Evolutionary conservation across 2,329 filamentous ascomycete genomes (phyloP), one percentile per base, ranked within the genome.

Genomic region (Cytospora leucostoma): DNA sequence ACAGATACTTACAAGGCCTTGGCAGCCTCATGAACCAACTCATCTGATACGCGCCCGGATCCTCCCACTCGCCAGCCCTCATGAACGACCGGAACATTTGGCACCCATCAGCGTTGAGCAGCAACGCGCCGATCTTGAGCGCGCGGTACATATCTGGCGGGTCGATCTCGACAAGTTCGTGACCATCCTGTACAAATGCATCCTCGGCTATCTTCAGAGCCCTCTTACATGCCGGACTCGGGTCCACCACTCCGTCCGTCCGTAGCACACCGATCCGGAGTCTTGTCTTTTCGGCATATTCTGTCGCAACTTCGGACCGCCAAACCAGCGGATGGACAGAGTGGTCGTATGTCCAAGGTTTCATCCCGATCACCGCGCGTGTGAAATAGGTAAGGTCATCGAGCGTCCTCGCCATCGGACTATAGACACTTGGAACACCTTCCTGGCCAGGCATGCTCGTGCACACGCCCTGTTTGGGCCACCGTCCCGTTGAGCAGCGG

Each of bases 361-460:
- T 80, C 87, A 95, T 94, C 57, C 85, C 78, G 61, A 97, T 84
- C 61, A 97, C 79, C 8, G 87, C 84, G 59, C 87, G 86, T 4
- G 91, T 91, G 74, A 97, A 97, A 77, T 96, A 97, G 1, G 83
- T 84, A 65, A 97, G 78, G 72, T 97, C 93, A 67, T 88, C 84
- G 64, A 97, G 77, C 0, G 93, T 97, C 59, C 93, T 84, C 3
- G 93, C 86, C 94, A 98, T 97, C 6, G 93, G 93, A 63, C 91
- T 94, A 77, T 93, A 97, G 21, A 97, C 92, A 67, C 89, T 91
- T 0, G 92, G 88, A 37, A 97, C 87, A 0, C 93, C 93, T 73
- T 97, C 94, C 73, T 97, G 93, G 0, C 94, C 94, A 0, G 91
- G 87, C 92, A 97, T 97, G 70, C 90, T 93, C 0, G 93, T 97